These are phyloP conservation scores for Shiraia sp. DNA, from an alignment of 2,329 filamentous ascomycete species.

Conservation along the genomic window DNA sequence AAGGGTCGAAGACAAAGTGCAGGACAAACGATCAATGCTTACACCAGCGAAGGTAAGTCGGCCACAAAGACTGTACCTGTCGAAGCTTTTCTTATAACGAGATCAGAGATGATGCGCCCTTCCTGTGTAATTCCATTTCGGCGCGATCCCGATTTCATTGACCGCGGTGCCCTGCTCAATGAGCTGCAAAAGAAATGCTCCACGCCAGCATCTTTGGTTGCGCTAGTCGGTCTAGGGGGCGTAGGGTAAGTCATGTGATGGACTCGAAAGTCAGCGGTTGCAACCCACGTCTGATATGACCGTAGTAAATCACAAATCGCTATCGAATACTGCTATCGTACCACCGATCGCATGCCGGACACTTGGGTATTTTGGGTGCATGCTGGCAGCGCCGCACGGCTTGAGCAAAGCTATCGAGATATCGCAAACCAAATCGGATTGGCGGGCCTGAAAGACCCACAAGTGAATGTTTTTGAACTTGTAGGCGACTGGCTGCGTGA, in stretches of 20 bases:
- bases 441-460: not conserved
- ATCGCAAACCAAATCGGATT: not conserved
- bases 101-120: no score
- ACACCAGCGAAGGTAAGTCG: no score
- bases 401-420: slow-evolving; percentile 1
- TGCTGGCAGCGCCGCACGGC: not conserved
- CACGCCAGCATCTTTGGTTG: not conserved
- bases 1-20: no score
- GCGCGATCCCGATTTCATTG: not conserved
- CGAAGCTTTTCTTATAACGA: no score
- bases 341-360: slow-evolving; percentile 1
- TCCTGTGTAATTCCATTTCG: not conserved
- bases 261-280: not conserved
- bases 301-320: slow-evolving; percentile 10
- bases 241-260: not conserved
- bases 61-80: no score
- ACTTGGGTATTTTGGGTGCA: slow-evolving; percentile 6
- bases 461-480: slow-evolving; percentile 39
- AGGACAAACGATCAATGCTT: no score
- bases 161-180: not conserved
- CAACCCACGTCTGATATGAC: not conserved
- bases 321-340: slow-evolving; percentile 9
- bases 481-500: slow-evolving; percentile 39
- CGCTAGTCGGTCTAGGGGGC: not conserved
- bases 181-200: not conserved